A percentile compares a stretch with the other conserved stretches of the same genome.
phyloP scores from a whole-genome alignment of 2,329 filamentous ascomycete genomes.

The Microdochium bolleyi region DNA sequence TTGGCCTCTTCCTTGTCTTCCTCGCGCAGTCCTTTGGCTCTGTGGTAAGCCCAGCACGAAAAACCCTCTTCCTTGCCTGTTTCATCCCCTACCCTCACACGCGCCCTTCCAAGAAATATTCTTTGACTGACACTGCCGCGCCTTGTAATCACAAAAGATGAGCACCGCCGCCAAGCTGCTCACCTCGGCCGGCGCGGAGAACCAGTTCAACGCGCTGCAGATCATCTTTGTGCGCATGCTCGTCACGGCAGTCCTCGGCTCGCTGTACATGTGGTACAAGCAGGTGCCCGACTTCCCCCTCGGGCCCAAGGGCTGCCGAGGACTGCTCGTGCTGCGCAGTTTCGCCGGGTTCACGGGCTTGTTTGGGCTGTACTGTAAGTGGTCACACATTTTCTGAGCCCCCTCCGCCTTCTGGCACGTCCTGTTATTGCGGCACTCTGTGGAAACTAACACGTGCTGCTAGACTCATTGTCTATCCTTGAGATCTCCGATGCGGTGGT shows the following conservation, averaged over 20 bases:
- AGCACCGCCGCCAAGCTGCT: slow-evolving; percentile 29
- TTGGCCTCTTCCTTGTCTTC: slow-evolving; percentile 30
- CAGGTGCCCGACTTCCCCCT: slow-evolving; percentile 55
- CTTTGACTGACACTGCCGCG: slow-evolving; percentile 4
- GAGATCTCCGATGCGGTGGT: slow-evolving; percentile 73
- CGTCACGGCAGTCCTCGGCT: slow-evolving; percentile 25
- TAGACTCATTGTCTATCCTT: slow-evolving; percentile 52
- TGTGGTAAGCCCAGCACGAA: slow-evolving; percentile 15
- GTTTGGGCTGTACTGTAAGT: slow-evolving; percentile 44
- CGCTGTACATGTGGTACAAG: slow-evolving; percentile 30
- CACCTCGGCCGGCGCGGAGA: slow-evolving; percentile 17
- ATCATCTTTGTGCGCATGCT: slow-evolving; percentile 35
- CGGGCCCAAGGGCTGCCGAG: slow-evolving; percentile 53
- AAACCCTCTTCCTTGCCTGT: slow-evolving; percentile 2
- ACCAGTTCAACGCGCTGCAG: slow-evolving; percentile 30
- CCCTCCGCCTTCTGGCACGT: neutral
- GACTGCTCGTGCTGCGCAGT: slow-evolving; percentile 56
- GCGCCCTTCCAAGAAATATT: too few species aligned
- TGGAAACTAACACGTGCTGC: slow-evolving; percentile 23
- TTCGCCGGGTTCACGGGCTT: slow-evolving; percentile 58
- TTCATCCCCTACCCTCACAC: too few species aligned
- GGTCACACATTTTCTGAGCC: neutral
- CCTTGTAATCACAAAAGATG: slow-evolving; percentile 19
- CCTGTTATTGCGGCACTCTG: neutral
- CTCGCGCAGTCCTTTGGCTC: slow-evolving; percentile 31